These are phyloP conservation scores for Myrica gale DNA, from an alignment of 306 rosid species.

Conservation along the genomic window DNA sequence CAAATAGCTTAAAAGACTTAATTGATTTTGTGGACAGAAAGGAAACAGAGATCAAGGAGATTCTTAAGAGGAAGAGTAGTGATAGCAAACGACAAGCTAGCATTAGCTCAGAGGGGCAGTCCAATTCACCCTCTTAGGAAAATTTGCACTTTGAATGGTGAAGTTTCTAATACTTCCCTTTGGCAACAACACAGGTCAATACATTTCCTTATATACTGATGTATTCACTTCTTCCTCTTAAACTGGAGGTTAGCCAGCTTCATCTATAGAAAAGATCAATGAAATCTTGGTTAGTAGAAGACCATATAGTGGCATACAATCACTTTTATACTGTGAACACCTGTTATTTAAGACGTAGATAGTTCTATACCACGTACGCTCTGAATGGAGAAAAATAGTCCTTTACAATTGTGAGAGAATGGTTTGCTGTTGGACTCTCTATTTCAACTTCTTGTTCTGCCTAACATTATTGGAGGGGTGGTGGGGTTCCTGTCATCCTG, in stretches of 20 bases:
- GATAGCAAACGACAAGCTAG: constrained; percentile 38
- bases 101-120: constrained; percentile 30
- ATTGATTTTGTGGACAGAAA: constrained; percentile 60
- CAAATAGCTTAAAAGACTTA: constrained; percentile 49
- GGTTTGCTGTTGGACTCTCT: neutral
- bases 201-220: neutral
- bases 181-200: constrained; percentile 2
- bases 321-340: neutral
- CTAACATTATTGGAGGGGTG: neutral
- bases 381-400: neutral
- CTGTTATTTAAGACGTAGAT: constrained; percentile 15
- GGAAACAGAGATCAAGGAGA: constrained; percentile 61
- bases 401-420: neutral
- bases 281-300: neutral
- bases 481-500: neutral
- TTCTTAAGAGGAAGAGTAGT: constrained; percentile 42
- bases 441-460: neutral
- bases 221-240: neutral
- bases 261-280: neutral
- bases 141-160: constrained; percentile 15
- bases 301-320: constrained; percentile 5
- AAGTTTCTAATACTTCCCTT: constrained; percentile 15
- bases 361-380: neutral
- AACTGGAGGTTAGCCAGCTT: neutral
- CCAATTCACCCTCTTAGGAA: constrained; percentile 29